phyloP scores from a whole-genome alignment of 2,329 filamentous ascomycete genomes.

The Trichoderma citrinoviride region DNA sequence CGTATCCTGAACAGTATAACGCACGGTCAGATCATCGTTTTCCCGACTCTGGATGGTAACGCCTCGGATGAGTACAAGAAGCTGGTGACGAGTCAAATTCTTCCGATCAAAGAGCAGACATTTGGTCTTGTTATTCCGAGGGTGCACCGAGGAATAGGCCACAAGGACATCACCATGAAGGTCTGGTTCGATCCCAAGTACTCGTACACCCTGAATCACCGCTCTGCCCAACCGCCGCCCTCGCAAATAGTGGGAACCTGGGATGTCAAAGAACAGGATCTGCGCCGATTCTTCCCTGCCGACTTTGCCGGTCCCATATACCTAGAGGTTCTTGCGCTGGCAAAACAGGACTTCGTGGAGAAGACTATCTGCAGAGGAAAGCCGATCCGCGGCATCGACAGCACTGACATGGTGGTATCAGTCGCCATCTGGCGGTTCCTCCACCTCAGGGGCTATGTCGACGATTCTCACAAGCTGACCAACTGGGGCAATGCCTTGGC shows the following conservation, averaged over 20 bases:
- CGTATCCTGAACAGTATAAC: slow-evolving; percentile 80
- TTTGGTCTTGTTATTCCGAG: slow-evolving; percentile 75
- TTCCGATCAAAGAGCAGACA: slow-evolving; percentile 71
- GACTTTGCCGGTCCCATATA: slow-evolving; percentile 46
- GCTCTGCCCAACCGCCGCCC: slow-evolving; percentile 45
- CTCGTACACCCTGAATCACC: slow-evolving; percentile 65
- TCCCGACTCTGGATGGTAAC: slow-evolving; percentile 82
- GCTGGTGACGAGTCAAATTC: slow-evolving; percentile 71
- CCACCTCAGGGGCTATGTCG: slow-evolving; percentile 81
- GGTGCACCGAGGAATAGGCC: slow-evolving; percentile 79
- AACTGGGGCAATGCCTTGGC: slow-evolving; percentile 79
- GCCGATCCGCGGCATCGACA: slow-evolving; percentile 60
- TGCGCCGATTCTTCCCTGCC: slow-evolving; percentile 48
- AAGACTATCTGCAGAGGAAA: slow-evolving; percentile 63
- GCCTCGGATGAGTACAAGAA: slow-evolving; percentile 76
- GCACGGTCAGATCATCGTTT: slow-evolving; percentile 72
- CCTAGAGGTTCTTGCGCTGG: slow-evolving; percentile 64
- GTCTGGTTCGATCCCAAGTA: slow-evolving; percentile 80
- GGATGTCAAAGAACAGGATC: slow-evolving; percentile 65
- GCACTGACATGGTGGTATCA: slow-evolving; percentile 62
- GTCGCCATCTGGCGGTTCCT: slow-evolving; percentile 87
- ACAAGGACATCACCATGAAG: slow-evolving; percentile 71
- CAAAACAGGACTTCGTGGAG: slow-evolving; percentile 65
- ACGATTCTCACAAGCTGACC: slow-evolving; percentile 75
- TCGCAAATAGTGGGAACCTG: slow-evolving; percentile 57